Evolutionary conservation across 768 basidiomycete species (phyloP).

Genomic region (Tulasnella sp.): DNA sequence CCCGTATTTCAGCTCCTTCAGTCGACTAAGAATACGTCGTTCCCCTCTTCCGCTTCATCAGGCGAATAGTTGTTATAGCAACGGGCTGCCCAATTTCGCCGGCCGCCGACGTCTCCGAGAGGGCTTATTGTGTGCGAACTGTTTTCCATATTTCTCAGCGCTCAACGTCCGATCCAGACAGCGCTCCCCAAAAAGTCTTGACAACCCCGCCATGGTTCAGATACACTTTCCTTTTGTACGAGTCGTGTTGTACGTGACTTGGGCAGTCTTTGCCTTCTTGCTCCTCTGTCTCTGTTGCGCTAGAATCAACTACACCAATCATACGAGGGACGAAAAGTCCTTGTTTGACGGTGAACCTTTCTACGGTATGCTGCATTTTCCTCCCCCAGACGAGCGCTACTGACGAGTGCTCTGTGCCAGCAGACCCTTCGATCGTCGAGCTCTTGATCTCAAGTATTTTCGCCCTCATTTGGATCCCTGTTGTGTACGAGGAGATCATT

Average conservation of each 20-base stretch:
- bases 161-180: background rate
- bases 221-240: slow-evolving; percentile 16
- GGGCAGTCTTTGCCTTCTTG: slow-evolving; percentile 17
- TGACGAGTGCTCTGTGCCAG: background rate
- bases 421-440: slow-evolving; percentile 23
- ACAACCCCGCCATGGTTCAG: background rate
- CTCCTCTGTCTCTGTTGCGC: slow-evolving; percentile 28
- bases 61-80: background rate
- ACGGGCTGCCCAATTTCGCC: background rate
- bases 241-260: slow-evolving; percentile 8
- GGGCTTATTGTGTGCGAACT: background rate
- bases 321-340: slow-evolving; percentile 4
- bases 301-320: slow-evolving; percentile 17
- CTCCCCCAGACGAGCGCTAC: background rate
- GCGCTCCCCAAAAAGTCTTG: background rate
- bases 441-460: slow-evolving; percentile 19
- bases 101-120: slow-evolving; percentile 10
- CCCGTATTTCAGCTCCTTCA: background rate
- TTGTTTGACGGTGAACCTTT: slow-evolving; percentile 9
- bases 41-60: background rate
- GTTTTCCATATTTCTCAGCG: background rate
- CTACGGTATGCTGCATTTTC: slow-evolving; percentile 15
- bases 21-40: background rate
- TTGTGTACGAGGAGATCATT: background rate
- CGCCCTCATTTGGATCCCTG: slow-evolving; percentile 18